Base-by-base conservation (phyloP, 495 filamentous ascomycete genomes). In the Penicillium lividum region DNA sequence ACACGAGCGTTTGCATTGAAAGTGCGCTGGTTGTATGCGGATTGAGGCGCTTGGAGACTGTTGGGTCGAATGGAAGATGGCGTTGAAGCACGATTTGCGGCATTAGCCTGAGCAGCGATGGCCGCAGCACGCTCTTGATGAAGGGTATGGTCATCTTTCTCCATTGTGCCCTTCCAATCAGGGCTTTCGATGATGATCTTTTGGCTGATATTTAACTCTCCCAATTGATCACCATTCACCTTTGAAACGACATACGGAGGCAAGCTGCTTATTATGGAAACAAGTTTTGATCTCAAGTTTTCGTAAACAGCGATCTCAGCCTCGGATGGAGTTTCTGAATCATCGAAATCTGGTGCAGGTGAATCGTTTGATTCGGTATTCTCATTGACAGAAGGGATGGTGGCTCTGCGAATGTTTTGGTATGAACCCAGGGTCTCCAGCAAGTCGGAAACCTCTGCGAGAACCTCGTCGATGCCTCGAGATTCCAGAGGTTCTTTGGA, bases 231-330 rank as follows among this genome's bases (percentile, higher is more conserved):
- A 34, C 90, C 89, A 67, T 96, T 84, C 47, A 96, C 75, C 62
- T 93, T 93, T 6, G 93, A 84, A 48, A 97, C 86, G 8, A 90
- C 89, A 68, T 91, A 92, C 8, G 93, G 93, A 13, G 93, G 93
- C 47, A 97, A 72, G 31, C 78, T 86, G 34, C 85, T 77, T 58
- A 97, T 84, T 57, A 96, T 82, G 27, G 89, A 71, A 4, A 82
- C 69, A 28, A 97, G 75, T 64, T 91, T 88, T 5, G 86, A 80
- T 60, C 87, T 91, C 44, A 96, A 74, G 3, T 85, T 80, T 52
- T 92, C 81, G 70, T 96, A 96, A 1, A 88, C 84, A 40, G 79
- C 77, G 61, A 82, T 77, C 66, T 97, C 93, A 46, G 87, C 84
- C 30, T 77, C 70, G 13, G 84, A 83, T 38, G 86, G 86, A 5